Conservation (phyloP, 768 basidiomycete genomes). For the Mycena kentingensis region DNA sequence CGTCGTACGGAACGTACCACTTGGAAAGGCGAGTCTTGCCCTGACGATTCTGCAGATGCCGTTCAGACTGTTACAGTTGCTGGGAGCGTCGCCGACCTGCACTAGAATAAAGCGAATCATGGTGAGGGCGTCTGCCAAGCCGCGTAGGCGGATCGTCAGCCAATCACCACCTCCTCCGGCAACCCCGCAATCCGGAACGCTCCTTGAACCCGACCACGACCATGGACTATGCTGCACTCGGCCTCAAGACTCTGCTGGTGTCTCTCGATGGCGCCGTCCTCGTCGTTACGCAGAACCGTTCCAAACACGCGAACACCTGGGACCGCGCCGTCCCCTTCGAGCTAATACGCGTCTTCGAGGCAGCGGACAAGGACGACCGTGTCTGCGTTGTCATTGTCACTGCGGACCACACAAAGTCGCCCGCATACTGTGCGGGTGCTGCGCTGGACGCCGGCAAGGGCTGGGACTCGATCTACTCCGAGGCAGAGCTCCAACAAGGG, state of each 20-base stretch:
- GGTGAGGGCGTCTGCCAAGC: too few species aligned
- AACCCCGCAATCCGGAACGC: neutral
- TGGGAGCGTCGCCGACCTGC: slow-evolving; percentile 57
- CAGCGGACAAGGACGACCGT: slow-evolving; percentile 54
- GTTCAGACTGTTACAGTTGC: neutral
- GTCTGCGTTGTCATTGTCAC: slow-evolving; percentile 55
- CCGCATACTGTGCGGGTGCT: slow-evolving; percentile 60
- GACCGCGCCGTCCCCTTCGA: slow-evolving; percentile 36
- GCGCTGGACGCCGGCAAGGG: slow-evolving; percentile 46
- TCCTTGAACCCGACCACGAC: neutral
- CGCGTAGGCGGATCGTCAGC: too few species aligned
- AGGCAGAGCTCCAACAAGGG: slow-evolving; percentile 48
- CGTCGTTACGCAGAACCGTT: slow-evolving; percentile 47
- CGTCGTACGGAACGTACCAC: slow-evolving; percentile 99
- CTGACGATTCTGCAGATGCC: slow-evolving; percentile 82
- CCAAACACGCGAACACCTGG: slow-evolving; percentile 54
- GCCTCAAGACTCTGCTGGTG: slow-evolving; percentile 46
- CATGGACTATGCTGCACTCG: slow-evolving; percentile 41
- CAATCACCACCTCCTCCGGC: neutral
- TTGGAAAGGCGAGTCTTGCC: slow-evolving; percentile 97
- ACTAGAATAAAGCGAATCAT: slow-evolving; percentile 99
- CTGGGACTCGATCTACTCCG: slow-evolving; percentile 44
- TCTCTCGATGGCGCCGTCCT: slow-evolving; percentile 46
- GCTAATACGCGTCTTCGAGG: slow-evolving; percentile 44
- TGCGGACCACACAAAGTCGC: slow-evolving; percentile 50